Evolutionary conservation across 106 monocot species (phyloP).

Genomic region (Dendrobium nobile): DNA sequence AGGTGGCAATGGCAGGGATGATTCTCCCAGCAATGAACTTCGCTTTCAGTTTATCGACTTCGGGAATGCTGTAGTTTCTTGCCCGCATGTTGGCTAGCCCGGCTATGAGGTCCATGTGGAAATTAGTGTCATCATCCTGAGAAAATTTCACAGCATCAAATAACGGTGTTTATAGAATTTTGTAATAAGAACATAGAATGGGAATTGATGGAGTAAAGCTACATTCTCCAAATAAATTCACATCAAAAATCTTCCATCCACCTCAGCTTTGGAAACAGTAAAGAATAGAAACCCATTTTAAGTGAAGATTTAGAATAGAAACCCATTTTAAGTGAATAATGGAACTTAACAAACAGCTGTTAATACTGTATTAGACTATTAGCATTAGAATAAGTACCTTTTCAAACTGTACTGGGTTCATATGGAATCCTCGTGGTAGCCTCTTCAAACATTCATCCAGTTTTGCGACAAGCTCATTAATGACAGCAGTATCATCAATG

Average conservation of each 20-base stretch:
- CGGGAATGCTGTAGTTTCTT: constrained; percentile 37
- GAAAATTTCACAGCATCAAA: background rate
- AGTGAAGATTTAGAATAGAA: too few species aligned
- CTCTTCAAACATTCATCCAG: constrained; percentile 53
- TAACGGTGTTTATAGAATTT: background rate
- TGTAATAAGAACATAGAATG: constrained; percentile 2
- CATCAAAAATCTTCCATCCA: too few species aligned
- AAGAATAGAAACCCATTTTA: too few species aligned
- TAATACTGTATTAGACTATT: background rate
- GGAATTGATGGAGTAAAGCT: background rate
- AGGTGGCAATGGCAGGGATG: constrained; percentile 36
- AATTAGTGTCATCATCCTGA: constrained; percentile 36
- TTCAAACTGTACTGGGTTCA: constrained; percentile 87
- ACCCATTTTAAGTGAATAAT: too few species aligned
- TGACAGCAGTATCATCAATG: constrained; percentile 68
- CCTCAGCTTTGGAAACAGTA: too few species aligned
- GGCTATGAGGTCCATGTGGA: constrained; percentile 40
- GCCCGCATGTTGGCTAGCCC: constrained; percentile 44
- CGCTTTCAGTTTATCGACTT: constrained; percentile 45
- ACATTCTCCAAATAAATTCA: too few species aligned
- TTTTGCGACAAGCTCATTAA: constrained; percentile 54
- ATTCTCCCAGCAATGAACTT: constrained; percentile 35
- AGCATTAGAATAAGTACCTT: constrained; percentile 35
- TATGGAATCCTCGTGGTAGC: constrained; percentile 52
- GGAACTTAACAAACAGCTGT: background rate